Base-by-base conservation (phyloP, 2,329 filamentous ascomycete genomes). In the Colletotrichum sp. region DNA sequence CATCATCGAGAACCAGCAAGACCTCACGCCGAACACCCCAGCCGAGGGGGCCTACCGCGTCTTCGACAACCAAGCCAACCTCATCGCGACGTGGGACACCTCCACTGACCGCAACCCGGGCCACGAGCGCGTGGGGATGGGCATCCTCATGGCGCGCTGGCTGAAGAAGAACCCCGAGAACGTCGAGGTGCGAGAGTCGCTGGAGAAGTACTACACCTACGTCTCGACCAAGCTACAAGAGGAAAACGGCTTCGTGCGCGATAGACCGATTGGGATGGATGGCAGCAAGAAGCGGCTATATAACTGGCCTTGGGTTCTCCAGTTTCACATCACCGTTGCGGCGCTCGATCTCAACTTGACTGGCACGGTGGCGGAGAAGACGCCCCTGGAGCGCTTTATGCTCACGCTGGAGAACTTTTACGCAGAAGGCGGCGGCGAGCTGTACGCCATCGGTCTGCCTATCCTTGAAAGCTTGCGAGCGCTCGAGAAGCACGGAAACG, bases 41-140 rank as follows among this genome's bases (percentile, higher is more conserved):
- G 52, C 59, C 11, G 39, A 67, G 5, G 75, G 72, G 0, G 62
- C 75, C 13, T 77, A 77, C 16, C 49, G 59, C 16, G 59, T 77
- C 9, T 77, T 72, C 22, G 75, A 76, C 57, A 76, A 77, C 13
- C 67, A 76, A 29, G 61, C 69, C 19, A 63, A 76, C 6, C 71
- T 39, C 15, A 27, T 27, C 3, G 62, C 22, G 13, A 65, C 69
- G 5, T 65, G 70, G 22, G 72, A 76, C 27, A 76, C 22, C 5
- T 59, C 59, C 2, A 64, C 52, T 16, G 72, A 77, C 22, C 72
- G 72, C 3, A 77, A 77, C 13, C 52, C 75, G 2, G 75, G 75
- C 5, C 75, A 72, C 11, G 72, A 77, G 49, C 75, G 75, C n/a
- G 59, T 77, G 8, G 75, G 75, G 1, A 77, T 77, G 75, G 68